Percentiles rank a stretch among this genome's conserved stretches.
phyloP scores from a whole-genome alignment of 2,329 filamentous ascomycete species.

The Phaeophleospora eucalypticola region DNA sequence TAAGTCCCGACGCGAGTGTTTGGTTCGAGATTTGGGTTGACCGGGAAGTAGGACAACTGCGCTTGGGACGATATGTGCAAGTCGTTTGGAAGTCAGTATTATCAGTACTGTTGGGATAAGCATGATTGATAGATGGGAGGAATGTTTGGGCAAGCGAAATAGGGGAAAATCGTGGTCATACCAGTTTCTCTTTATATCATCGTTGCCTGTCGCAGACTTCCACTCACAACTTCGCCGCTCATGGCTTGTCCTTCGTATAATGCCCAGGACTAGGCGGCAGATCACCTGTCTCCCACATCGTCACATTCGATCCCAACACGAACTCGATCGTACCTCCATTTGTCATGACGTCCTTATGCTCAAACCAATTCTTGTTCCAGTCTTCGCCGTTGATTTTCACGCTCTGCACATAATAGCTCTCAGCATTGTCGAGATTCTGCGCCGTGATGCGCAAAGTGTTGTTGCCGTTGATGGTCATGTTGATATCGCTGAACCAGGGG shows the following conservation, averaged over 20 bases:
- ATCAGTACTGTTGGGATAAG: too few relatives aligned
- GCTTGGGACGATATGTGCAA: too few relatives aligned
- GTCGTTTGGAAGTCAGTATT: too few relatives aligned
- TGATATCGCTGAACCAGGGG: conserved; percentile 27
- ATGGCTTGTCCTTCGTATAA: conserved; percentile 23
- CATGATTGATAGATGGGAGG: too few relatives aligned
- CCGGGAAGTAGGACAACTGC: too few relatives aligned
- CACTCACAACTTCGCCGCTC: too few relatives aligned
- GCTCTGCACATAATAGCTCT: conserved; percentile 51
- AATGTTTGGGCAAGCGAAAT: too few relatives aligned
- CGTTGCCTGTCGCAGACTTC: too few relatives aligned
- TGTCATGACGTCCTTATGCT: conserved; percentile 47
- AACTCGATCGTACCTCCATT: conserved; percentile 49
- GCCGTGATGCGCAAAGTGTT: conserved; percentile 47
- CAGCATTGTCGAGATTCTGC: conserved; percentile 37
- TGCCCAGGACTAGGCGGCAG: conserved; percentile 49
- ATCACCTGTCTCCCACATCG: conserved; percentile 47
- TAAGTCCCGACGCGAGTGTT: too few relatives aligned
- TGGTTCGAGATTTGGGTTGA: too few relatives aligned
- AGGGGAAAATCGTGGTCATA: too few relatives aligned
- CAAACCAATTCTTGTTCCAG: conserved; percentile 55
- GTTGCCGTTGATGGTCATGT: conserved; percentile 29
- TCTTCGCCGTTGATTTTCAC: conserved; percentile 50
- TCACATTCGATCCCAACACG: conserved; percentile 39
- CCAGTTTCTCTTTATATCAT: too few relatives aligned